Conservation (phyloP, 2,329 filamentous ascomycete genomes). For the Cladosporium sphaerospermum region DNA sequence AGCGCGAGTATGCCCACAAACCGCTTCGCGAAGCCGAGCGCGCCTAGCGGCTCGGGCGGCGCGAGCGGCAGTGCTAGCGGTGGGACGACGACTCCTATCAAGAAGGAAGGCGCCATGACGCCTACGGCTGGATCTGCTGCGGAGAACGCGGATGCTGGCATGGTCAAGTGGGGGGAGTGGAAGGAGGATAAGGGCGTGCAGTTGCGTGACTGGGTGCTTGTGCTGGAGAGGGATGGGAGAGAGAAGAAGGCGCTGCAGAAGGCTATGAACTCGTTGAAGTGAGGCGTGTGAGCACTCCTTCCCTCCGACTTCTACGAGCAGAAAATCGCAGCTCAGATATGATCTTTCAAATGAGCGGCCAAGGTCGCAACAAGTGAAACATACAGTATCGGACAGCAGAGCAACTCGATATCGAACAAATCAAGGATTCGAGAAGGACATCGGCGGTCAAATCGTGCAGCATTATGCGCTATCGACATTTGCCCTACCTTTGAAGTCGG, state of each 20-base stretch:
- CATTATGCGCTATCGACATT: too few species aligned
- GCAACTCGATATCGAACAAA: too few species aligned
- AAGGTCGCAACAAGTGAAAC: too few species aligned
- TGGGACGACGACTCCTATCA: conserved; percentile 21
- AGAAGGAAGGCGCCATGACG: conserved; percentile 6
- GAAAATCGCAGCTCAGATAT: too few species aligned
- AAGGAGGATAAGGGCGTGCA: conserved; percentile 76
- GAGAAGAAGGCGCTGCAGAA: conserved; percentile 58
- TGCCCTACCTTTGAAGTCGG: too few species aligned
- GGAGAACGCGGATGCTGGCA: conserved; percentile 13
- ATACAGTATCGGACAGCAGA: too few species aligned
- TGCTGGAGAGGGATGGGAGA: conserved; percentile 70
- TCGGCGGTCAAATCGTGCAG: too few species aligned
- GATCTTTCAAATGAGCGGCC: too few species aligned
- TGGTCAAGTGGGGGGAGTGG: conserved; percentile 32
- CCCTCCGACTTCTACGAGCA: too few species aligned
- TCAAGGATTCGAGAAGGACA: too few species aligned
- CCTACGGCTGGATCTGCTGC: conserved; percentile 11
- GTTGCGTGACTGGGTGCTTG: conserved; percentile 72
- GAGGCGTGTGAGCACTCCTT: neutral
- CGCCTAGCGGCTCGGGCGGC: conserved; percentile 6
- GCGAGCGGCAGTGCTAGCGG: conserved; percentile 12
- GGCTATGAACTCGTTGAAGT: conserved; percentile 29
- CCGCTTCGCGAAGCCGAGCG: conserved; percentile 25
- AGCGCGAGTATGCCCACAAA: conserved; percentile 45